Conservation (phyloP, 257 asterid species). For the Anisodus tanguticus region DNA sequence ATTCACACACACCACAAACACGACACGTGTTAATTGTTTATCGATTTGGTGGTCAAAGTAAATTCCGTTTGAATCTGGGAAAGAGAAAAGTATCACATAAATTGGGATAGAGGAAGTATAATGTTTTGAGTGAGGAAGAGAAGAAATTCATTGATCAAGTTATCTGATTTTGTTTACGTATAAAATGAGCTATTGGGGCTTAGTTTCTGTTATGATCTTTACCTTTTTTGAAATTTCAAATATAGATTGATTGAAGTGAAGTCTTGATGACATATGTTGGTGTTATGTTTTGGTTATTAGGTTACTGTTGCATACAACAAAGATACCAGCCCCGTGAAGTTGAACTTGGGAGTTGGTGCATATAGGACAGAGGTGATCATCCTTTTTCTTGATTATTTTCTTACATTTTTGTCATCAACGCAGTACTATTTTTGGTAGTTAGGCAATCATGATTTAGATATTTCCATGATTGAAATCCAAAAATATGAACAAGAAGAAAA, state of each 20-base stretch:
- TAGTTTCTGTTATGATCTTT: background rate
- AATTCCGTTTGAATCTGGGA: too few relatives aligned
- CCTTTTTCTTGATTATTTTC: background rate
- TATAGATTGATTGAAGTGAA: background rate
- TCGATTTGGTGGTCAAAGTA: too few relatives aligned
- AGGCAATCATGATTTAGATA: background rate
- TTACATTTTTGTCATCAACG: background rate
- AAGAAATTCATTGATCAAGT: background rate
- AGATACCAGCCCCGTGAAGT: conserved; percentile 81
- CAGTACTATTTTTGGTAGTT: background rate
- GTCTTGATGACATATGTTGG: background rate
- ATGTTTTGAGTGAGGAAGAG: background rate
- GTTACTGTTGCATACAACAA: conserved; percentile 93
- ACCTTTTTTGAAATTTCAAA: background rate
- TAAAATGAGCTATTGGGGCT: background rate
- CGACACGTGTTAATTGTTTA: background rate
- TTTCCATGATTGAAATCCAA: background rate
- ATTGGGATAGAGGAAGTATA: too few relatives aligned
- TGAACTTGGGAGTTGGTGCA: conserved; percentile 99
- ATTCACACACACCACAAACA: too few relatives aligned
- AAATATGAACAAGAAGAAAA: background rate
- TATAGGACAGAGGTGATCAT: conserved; percentile 87
- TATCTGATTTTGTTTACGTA: background rate
- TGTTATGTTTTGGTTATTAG: conserved; percentile 40
- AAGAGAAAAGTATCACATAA: too few relatives aligned